Evolutionary conservation across 108 stramenopile genomes (phyloP), one percentile per base, ranked within the genome.

Genomic region (Skeletonema tropicum): DNA sequence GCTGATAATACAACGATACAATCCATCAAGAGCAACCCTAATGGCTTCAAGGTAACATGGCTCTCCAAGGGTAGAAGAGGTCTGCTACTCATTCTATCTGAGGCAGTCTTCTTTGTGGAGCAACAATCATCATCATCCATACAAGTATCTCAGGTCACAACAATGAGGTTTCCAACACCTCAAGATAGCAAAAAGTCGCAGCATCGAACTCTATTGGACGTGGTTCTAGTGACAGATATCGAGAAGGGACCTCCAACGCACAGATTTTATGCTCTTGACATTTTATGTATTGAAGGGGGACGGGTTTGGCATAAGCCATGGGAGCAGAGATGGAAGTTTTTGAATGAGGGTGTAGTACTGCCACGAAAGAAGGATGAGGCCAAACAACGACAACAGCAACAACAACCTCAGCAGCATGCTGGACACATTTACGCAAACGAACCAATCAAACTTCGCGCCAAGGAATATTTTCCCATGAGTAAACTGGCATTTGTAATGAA

Each of bases 151-250:
- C 6, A 65, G 9, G 76, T 82, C 6, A 75, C 57, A 8, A 68
- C 63, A 33, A 73, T 85, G 46, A 77, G 78, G 30, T 82, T 85
- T 48, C 84, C 84, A n/a, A 57, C 71, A 39, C 63, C 84, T 39
- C 71, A 82, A 70, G 75, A 85, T 29, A 30, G 33, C 10, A 46
- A 32, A 17, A 82, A 58, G 14, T 39, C 61, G 14, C 84, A 85
- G 42, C 84, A 85, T 61, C 70, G 84, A 15, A 82, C 84, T 19
- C 80, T 85, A 19, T 57, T 85, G 12, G 84, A 85, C 33, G 84
- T 77, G 9, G 60, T 72, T 26, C 17, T 85, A 41, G 84, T 85
- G 19, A 49, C 45, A 25, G 84, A 85, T 62, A 39, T 63, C 15
- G 80, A 78, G 62, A 69, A 60, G 32, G 49, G 33, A 26, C 10